These are phyloP conservation scores for Mycena galericulata DNA, from an alignment of 768 basidiomycete species.

Conservation along the genomic window DNA sequence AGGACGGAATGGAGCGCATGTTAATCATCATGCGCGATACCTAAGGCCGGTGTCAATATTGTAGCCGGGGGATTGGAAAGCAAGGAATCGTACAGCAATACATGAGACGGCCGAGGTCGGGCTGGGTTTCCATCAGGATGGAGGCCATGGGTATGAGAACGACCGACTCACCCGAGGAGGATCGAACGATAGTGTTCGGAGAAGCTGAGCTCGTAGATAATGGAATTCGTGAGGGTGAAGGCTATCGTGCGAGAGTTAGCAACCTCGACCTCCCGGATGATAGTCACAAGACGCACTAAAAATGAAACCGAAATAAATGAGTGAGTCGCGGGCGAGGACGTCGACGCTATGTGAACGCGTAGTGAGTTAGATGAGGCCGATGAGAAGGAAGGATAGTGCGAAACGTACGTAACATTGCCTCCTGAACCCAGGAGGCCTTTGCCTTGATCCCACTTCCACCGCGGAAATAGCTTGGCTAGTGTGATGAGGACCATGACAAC, in stretches of 20 bases:
- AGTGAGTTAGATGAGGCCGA: background rate
- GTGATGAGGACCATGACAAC: conserved; percentile 32
- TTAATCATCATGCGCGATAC: conserved; percentile 36
- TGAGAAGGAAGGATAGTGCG: background rate
- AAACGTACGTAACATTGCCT: conserved; percentile 22
- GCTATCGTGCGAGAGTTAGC: background rate
- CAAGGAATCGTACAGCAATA: no score
- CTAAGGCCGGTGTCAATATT: no score
- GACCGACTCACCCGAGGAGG: conserved; percentile 15
- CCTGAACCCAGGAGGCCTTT: conserved; percentile 10
- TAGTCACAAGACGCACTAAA: conserved; percentile 34
- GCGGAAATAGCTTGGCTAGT: conserved; percentile 24
- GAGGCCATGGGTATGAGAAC: background rate
- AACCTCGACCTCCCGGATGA: no score
- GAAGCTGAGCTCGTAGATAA: conserved; percentile 28
- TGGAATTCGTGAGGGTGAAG: conserved; percentile 25
- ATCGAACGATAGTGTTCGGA: conserved; percentile 21
- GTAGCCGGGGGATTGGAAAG: no score
- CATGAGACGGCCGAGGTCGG: conserved; percentile 31
- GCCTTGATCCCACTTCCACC: conserved; percentile 19
- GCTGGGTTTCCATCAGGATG: background rate
- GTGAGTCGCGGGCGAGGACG: conserved; percentile 35
- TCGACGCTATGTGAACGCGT: conserved; percentile 9
- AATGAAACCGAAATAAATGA: conserved; percentile 36
- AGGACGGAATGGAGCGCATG: conserved; percentile 25